Evolutionary conservation across 176 grass and related monocot species (phyloP).

Genomic region (Pontederia crassipes): DNA sequence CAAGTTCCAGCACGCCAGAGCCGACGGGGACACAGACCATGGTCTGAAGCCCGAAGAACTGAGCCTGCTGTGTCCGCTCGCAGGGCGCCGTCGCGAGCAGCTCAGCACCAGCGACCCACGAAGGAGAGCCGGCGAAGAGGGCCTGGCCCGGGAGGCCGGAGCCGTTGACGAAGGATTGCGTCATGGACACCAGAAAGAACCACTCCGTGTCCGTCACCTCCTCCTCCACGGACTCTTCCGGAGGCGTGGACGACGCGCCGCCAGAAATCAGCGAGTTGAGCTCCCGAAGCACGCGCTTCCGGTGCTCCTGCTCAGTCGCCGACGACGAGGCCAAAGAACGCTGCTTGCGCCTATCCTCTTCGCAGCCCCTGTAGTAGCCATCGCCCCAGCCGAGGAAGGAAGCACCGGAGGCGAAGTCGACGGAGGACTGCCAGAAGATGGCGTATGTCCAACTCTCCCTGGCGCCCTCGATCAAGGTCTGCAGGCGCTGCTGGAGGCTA

Average conservation of each 20-base stretch:
- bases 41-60: constrained; percentile 69
- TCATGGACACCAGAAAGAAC: constrained; percentile 99
- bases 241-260: constrained; percentile 5
- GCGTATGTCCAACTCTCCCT: constrained; percentile 80
- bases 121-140: constrained; percentile 30
- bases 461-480: constrained; percentile 65
- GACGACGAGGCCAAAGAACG: not conserved
- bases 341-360: constrained; percentile 71
- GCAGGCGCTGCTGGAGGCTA: constrained; percentile 84
- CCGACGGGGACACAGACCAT: constrained; percentile 82
- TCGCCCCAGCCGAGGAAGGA: constrained; percentile 72
- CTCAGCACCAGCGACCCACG: constrained; percentile 40
- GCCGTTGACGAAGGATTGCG: constrained; percentile 60
- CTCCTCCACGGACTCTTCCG: constrained; percentile 74
- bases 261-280: constrained; percentile 78
- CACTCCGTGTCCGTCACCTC: constrained; percentile 95
- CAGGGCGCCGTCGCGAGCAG: constrained; percentile 38
- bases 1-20: constrained; percentile 76
- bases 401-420: constrained; percentile 37
- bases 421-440: constrained; percentile 81
- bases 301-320: constrained; percentile 73
- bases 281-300: constrained; percentile 72
- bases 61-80: constrained; percentile 63
- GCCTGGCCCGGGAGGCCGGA: constrained; percentile 50
- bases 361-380: constrained; percentile 24